phyloP scores from a whole-genome alignment of 2,329 filamentous ascomycete genomes.

The Podosphaera aphanis region DNA sequence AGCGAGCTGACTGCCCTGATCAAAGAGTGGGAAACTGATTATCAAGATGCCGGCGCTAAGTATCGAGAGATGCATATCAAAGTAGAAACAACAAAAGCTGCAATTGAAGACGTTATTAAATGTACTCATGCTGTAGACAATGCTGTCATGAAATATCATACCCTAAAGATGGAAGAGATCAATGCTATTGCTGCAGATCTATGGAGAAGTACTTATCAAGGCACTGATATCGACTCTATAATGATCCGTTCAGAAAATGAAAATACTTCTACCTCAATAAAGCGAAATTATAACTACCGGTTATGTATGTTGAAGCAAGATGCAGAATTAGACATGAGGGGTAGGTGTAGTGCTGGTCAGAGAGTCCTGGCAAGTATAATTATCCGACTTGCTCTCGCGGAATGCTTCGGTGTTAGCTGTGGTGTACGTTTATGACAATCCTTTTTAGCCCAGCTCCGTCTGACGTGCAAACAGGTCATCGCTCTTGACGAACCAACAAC shows the following conservation, averaged over 20 bases:
- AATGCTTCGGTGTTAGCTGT: slow-evolving; percentile 90
- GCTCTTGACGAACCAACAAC: slow-evolving; percentile 95
- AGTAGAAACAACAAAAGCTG: slow-evolving; percentile 77
- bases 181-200: slow-evolving; percentile 85
- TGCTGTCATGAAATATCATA: slow-evolving; percentile 92
- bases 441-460: neutral
- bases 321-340: slow-evolving; percentile 98
- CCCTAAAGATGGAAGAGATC: slow-evolving; percentile 94
- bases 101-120: slow-evolving; percentile 67
- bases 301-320: slow-evolving; percentile 96
- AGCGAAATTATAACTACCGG: slow-evolving; percentile 85
- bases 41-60: slow-evolving; percentile 55
- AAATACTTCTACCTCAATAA: slow-evolving; percentile 32
- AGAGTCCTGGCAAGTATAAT: slow-evolving; percentile 94
- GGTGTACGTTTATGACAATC: slow-evolving; percentile 23
- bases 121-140: slow-evolving; percentile 74
- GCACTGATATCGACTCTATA: slow-evolving; percentile 91
- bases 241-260: slow-evolving; percentile 85
- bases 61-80: slow-evolving; percentile 78
- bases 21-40: slow-evolving; percentile 64
- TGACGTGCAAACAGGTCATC: slow-evolving; percentile 33
- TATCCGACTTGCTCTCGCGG: slow-evolving; percentile 82
- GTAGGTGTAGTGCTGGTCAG: slow-evolving; percentile 85
- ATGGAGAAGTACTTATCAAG: slow-evolving; percentile 94
- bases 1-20: slow-evolving; percentile 51